phyloP scores from a whole-genome alignment of 2,329 filamentous ascomycete species.

The Pestalotiopsis sp. region DNA sequence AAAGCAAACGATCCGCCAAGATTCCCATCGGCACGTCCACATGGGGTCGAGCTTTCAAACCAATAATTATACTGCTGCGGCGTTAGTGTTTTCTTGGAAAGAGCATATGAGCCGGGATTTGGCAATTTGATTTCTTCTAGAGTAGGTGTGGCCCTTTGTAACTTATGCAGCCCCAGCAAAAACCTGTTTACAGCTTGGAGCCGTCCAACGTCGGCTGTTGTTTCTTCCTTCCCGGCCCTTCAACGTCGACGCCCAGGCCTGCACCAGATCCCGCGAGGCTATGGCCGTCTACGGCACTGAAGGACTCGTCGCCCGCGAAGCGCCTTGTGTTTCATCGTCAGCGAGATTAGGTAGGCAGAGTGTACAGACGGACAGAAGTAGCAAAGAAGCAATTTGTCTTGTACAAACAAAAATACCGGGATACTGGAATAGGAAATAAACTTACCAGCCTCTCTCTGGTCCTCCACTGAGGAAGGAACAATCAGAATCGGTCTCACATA shows the following conservation, averaged over 20 bases:
- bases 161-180: too few relatives aligned
- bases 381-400: background rate
- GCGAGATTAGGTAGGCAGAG: background rate
- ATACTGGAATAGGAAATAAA: slow-evolving; percentile 16
- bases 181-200: slow-evolving; percentile 12
- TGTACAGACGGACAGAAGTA: background rate
- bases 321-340: slow-evolving; percentile 28
- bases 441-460: slow-evolving; percentile 85
- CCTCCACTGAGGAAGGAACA: slow-evolving; percentile 80
- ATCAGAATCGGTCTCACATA: slow-evolving; percentile 78
- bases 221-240: slow-evolving; percentile 11
- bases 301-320: slow-evolving; percentile 43
- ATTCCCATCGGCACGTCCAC: too few relatives aligned
- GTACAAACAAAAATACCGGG: background rate
- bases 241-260: slow-evolving; percentile 33
- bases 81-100: background rate
- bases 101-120: background rate
- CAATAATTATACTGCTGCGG: background rate
- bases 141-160: too few relatives aligned
- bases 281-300: slow-evolving; percentile 26
- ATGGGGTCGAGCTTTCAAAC: background rate
- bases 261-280: slow-evolving; percentile 27
- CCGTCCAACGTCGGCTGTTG: background rate
- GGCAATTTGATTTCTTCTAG: background rate
- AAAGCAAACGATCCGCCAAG: too few relatives aligned